These are phyloP conservation scores for Blepharisma japonicum DNA, from an alignment of 73 alveolate genomes.

Conservation along the genomic window DNA sequence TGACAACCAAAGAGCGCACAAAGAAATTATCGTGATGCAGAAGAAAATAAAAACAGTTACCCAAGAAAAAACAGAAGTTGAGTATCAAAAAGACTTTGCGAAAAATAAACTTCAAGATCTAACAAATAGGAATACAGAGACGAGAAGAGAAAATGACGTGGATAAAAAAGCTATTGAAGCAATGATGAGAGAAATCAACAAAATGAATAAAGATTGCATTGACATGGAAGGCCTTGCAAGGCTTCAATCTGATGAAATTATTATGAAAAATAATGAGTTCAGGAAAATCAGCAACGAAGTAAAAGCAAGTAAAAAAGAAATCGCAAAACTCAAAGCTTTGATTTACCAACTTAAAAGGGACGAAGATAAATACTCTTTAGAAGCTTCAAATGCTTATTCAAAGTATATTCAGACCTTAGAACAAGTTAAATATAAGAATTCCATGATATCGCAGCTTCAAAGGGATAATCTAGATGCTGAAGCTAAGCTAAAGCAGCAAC, in stretches of 20 bases:
- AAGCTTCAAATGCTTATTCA: conserved; percentile 97
- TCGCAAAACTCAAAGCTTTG: conserved; percentile 54
- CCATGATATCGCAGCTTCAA: conserved; percentile 86
- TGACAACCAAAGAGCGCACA: conserved; percentile 30
- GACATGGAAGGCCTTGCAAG: conserved; percentile 69
- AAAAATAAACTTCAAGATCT: conserved; percentile 30
- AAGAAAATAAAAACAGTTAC: conserved; percentile 43
- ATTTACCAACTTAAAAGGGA: conserved; percentile 73
- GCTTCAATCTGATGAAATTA: conserved; percentile 62
- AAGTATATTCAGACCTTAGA: conserved; percentile 91
- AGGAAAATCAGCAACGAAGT: conserved; percentile 76
- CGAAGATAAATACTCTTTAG: conserved; percentile 80
- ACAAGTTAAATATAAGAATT: conserved; percentile 90
- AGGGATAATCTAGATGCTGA: conserved; percentile 94
- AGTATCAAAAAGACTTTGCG: conserved; percentile 41
- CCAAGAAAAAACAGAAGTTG: conserved; percentile 39
- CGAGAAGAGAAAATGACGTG: conserved; percentile 22
- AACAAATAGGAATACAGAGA: neutral
- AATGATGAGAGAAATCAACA: conserved; percentile 45
- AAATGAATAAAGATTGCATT: conserved; percentile 53
- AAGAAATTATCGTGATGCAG: conserved; percentile 36
- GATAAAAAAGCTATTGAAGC: conserved; percentile 32
- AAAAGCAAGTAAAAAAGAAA: conserved; percentile 68
- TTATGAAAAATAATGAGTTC: conserved; percentile 57
- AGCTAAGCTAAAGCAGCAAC: conserved; percentile 97